Conservation (phyloP, 148 eudicot species). For the Linanthus parryae region DNA sequence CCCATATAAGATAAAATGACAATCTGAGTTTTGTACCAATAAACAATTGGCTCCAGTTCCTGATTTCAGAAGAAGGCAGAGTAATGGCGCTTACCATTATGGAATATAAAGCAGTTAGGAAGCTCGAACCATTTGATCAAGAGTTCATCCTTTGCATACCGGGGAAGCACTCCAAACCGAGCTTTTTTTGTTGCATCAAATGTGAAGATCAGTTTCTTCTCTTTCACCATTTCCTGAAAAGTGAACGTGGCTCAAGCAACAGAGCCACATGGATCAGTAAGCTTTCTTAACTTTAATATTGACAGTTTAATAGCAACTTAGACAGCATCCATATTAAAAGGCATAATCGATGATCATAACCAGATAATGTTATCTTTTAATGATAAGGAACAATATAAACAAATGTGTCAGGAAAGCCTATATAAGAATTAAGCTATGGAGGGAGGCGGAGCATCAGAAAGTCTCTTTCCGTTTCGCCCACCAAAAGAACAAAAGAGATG, state of each 20-base stretch:
- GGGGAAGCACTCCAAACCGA: conserved; percentile 91
- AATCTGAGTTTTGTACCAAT: background rate
- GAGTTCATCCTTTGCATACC: conserved; percentile 86
- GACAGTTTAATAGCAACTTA: too few species aligned
- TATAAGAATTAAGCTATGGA: too few species aligned
- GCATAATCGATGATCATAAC: too few species aligned
- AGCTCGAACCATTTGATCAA: conserved; percentile 94
- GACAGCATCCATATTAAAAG: too few species aligned
- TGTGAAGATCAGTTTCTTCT: conserved; percentile 53
- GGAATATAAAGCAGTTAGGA: conserved; percentile 97
- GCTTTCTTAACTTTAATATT: too few species aligned
- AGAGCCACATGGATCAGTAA: conserved; percentile 6
- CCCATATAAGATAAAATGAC: background rate
- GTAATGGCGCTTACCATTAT: conserved; percentile 58
- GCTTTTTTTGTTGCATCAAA: conserved; percentile 75
- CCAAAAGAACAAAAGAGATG: too few species aligned
- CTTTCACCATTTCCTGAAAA: conserved; percentile 90
- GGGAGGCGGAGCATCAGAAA: too few species aligned
- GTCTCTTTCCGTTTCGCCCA: too few species aligned
- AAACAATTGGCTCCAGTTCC: too few species aligned
- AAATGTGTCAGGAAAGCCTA: too few species aligned
- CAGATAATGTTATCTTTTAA: too few species aligned
- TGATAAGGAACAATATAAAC: too few species aligned
- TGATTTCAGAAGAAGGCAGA: conserved; percentile 4
- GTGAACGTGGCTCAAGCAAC: background rate